Evolutionary conservation across 1,284 basidiomycete genomes (phyloP).

Genomic region (Ganoderma sp.): DNA sequence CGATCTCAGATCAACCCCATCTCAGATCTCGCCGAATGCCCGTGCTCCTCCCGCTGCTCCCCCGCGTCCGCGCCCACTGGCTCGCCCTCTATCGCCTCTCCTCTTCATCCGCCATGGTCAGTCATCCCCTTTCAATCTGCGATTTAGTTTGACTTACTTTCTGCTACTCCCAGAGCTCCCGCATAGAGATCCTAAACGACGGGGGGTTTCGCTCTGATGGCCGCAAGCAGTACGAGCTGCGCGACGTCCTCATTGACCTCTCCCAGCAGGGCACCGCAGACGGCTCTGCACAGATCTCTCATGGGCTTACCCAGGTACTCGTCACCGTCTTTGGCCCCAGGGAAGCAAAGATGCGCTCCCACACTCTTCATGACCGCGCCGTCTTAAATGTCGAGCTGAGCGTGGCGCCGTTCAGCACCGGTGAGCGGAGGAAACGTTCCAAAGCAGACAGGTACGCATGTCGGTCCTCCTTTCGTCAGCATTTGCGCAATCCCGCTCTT

Average conservation of each 20-base stretch:
- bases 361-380: slow-evolving; percentile 82
- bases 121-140: not conserved
- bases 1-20: slow-evolving; percentile 14
- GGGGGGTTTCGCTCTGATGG: slow-evolving; percentile 92
- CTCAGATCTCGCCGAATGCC: slow-evolving; percentile 12
- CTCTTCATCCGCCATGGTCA: slow-evolving; percentile 23
- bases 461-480: slow-evolving; percentile 12
- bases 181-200: slow-evolving; percentile 89
- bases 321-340: slow-evolving; percentile 91
- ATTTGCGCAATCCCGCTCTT: slow-evolving; percentile 1
- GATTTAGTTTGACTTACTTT: not conserved
- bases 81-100: not conserved
- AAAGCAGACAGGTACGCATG: slow-evolving; percentile 86
- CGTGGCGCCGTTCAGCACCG: slow-evolving; percentile 86
- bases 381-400: slow-evolving; percentile 86
- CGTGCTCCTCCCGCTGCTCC: too few relatives aligned
- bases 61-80: not conserved
- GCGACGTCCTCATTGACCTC: slow-evolving; percentile 82
- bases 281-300: slow-evolving; percentile 83
- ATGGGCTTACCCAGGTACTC: slow-evolving; percentile 89
- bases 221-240: slow-evolving; percentile 87
- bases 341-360: slow-evolving; percentile 80
- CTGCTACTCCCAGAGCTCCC: slow-evolving; percentile 59
- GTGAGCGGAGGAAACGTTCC: slow-evolving; percentile 75
- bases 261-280: slow-evolving; percentile 81